Percentiles rank a stretch among this genome's conserved stretches.
phyloP scores from a whole-genome alignment of 192 early-diverging fungal genomes.

The Coemansia sp. region DNA sequence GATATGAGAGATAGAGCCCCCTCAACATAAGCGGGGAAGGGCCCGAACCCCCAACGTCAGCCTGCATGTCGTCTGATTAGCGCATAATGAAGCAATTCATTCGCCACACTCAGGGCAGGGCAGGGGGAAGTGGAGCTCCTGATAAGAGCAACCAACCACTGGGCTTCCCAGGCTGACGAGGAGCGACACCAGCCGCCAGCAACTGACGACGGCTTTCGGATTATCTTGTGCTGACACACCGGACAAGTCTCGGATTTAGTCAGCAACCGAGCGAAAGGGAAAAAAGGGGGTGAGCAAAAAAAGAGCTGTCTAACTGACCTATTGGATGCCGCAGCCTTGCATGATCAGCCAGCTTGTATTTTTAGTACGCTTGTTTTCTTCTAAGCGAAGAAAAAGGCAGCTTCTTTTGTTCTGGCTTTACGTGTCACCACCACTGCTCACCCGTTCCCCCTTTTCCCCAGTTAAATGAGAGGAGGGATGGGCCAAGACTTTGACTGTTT shows the following conservation, averaged over 20 bases:
- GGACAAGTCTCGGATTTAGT: background rate
- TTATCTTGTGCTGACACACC: slow-evolving; percentile 9
- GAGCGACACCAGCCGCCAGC: no score
- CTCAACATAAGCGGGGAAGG: background rate
- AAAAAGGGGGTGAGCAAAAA: background rate
- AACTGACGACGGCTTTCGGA: slow-evolving; percentile 25
- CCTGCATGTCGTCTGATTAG: background rate
- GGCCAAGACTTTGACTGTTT: background rate
- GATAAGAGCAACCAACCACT: background rate
- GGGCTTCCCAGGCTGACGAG: background rate
- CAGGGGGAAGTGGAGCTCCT: background rate
- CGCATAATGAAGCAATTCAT: background rate
- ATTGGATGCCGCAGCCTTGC: slow-evolving; percentile 5
- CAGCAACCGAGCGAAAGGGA: background rate
- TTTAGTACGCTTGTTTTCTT: slow-evolving; percentile 10
- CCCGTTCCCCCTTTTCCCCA: no score
- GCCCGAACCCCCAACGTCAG: background rate
- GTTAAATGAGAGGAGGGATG: no score
- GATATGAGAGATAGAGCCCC: background rate
- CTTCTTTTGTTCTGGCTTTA: no score
- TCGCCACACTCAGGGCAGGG: background rate
- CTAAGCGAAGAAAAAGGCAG: no score
- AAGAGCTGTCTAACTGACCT: background rate
- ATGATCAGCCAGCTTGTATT: slow-evolving; percentile 14
- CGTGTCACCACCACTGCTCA: no score